Evolutionary conservation across 352 stramenopile species (phyloP).

Genomic region (Phytophthora constricta): DNA sequence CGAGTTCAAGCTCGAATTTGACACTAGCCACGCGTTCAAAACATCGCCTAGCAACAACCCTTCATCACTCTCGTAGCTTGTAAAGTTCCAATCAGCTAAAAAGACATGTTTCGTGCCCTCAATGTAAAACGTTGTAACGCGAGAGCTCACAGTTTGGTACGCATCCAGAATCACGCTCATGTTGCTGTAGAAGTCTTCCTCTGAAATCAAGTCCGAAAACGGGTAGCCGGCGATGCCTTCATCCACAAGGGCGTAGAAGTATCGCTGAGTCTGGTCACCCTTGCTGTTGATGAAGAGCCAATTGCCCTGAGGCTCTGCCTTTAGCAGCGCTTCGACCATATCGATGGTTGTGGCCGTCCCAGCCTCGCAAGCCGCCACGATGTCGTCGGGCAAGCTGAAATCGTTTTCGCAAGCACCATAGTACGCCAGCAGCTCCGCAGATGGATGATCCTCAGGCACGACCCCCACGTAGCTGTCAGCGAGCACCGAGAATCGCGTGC

Average conservation of each 20-base stretch:
- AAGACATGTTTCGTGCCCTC: constrained; percentile 41
- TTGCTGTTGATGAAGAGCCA: constrained; percentile 77
- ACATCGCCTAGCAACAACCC: constrained; percentile 36
- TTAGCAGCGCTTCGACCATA: constrained; percentile 49
- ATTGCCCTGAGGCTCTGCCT: constrained; percentile 40
- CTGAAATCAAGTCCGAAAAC: constrained; percentile 61
- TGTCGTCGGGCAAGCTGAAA: constrained; percentile 41
- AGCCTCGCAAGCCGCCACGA: constrained; percentile 49
- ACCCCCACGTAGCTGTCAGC: constrained; percentile 67
- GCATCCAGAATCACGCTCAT: constrained; percentile 41
- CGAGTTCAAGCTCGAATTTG: constrained; percentile 34
- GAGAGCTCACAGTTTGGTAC: constrained; percentile 36
- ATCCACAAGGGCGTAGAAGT: constrained; percentile 65
- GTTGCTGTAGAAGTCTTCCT: constrained; percentile 52
- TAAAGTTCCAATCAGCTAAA: constrained; percentile 31
- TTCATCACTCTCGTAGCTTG: constrained; percentile 34
- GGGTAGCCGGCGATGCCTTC: constrained; percentile 61
- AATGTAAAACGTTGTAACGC: constrained; percentile 42
- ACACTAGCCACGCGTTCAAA: constrained; percentile 39
- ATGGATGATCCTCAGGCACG: constrained; percentile 40
- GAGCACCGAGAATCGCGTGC: constrained; percentile 49
- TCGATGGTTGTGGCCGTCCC: constrained; percentile 40
- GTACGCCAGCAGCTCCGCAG: constrained; percentile 47
- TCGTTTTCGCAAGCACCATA: constrained; percentile 42
- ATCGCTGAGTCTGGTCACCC: constrained; percentile 58